Base-by-base conservation (phyloP, 441 rosid genomes). In the Gossypium aridum region DNA sequence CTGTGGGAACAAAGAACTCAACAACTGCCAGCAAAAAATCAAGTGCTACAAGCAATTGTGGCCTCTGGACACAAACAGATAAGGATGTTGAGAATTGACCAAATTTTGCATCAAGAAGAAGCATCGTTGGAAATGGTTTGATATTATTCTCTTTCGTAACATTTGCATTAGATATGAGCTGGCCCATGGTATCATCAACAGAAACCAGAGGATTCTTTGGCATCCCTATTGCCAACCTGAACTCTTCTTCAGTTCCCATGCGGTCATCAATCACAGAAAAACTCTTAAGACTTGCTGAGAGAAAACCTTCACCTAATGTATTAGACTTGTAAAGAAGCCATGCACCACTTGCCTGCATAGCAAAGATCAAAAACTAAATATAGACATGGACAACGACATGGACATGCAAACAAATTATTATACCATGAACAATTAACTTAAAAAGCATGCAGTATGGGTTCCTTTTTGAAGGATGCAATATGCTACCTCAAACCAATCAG, bases 1-100 rank as follows among this genome's bases (percentile, higher is more conserved):
- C 84, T 47, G 92, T 76, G 14, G 98, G 99, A 79, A 90, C 92
- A 82, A 96, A 96, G 82, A 96, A 96, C 85, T 96, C 98, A 74
- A 86, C 91, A 66, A 96, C 89, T 22, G 97, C 96, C 74, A 93
- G 86, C 76, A 96, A 88, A 88, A 96, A 96, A 89, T 96, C 99
- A 79, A 96, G 91, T 62, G 97, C 97, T 79, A 96, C 98, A 76
- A 96, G 96, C 78, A 96, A 83, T 75, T 91, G 98, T 23, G 99
- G 99, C 87, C 96, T 90, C 81, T 92, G 99, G 83, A 93, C 78
- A 82, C 88, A 85, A 16, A 92, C 43, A 34, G 94, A 91, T 70
- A 92, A 70, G 59, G 76, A 80, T 47, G 97, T 90, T 43, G 89
- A 88, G 72, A 67, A 77, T 83, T 85, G 87, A 75, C 90, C 86